Evolutionary conservation across 495 filamentous ascomycete genomes (phyloP), one percentile per base, ranked within the genome.

Genomic region (Rostrohypoxylon terebratum): DNA sequence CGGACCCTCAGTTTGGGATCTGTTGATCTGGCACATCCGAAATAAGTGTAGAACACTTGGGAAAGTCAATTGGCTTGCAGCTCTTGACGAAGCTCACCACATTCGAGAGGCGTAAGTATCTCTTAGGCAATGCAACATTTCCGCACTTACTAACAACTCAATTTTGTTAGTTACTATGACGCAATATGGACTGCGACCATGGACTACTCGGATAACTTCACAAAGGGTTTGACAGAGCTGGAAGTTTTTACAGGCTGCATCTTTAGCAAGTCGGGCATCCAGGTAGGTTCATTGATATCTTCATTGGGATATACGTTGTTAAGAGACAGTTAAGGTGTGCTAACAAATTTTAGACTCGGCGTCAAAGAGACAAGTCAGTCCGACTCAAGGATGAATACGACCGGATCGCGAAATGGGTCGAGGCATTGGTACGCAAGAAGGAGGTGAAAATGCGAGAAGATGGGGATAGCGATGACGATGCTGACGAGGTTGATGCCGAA

Each of bases 201-300:
- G 38, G 74, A 84, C 2, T 90, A 87, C 75, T 88, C 87, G 0
- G 85, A 89, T 3, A 84, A 90, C 31, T 87, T 88, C 0, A 77
- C 75, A 42, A 82, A 87, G 25, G 83, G 82, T 0, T 81, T 96
- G 10, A 87, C 78, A 3, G 93, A 97, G 75, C 77, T 91, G 10
- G 93, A 97, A 80, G 91, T 92, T 21, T 93, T 94, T 76, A 84
- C 87, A 33, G 92, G 93, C 28, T 87, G 83, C 44, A 90, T 96
- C 57, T 79, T 94, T 20, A 92, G 90, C 63, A 89, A 85, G 51
- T 82, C 78, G 0, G 88, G 89, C 25, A 78, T 78, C 3, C 88
- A 45, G 42, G 42, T 45, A 45, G 8, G 42, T n/a, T 44, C 13
- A 18, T 45, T 45, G n/a, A 45, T 16, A 16, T 18, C 1, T 44